Evolutionary conservation across 345 rosid species (phyloP).

Genomic region (Schrenkiella parvula): DNA sequence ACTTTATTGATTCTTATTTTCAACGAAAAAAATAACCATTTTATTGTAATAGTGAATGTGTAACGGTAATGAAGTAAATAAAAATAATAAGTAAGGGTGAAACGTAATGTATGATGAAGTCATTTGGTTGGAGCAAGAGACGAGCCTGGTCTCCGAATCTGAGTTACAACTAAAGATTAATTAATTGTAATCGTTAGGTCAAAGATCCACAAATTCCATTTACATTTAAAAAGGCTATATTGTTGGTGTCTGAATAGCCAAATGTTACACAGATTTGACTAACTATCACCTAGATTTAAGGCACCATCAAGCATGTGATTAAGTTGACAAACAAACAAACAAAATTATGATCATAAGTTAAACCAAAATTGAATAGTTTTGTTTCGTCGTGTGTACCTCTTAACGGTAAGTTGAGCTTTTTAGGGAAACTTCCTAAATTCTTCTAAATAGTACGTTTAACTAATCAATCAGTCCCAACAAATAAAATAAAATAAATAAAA

Average conservation of each 20-base stretch:
- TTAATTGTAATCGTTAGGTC: neutral
- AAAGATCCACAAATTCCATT: neutral
- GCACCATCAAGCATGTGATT: constrained; percentile 17
- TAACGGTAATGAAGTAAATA: neutral
- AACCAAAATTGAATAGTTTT: constrained; percentile 23
- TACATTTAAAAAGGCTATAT: neutral
- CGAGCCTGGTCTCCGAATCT: neutral
- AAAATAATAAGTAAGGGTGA: neutral
- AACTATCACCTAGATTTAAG: constrained; percentile 25
- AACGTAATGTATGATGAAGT: neutral
- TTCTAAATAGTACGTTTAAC: constrained; percentile 26
- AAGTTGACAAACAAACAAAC: constrained; percentile 21
- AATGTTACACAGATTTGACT: constrained; percentile 24
- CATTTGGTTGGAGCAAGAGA: neutral
- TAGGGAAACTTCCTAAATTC: constrained; percentile 24
- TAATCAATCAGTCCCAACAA: constrained; percentile 14
- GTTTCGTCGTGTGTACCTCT: constrained; percentile 13
- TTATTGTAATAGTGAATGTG: neutral
- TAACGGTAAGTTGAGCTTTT: constrained; percentile 29
- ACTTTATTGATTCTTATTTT: neutral
- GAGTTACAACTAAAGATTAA: neutral
- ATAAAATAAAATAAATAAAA: neutral
- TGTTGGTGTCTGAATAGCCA: neutral
- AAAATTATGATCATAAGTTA: neutral
- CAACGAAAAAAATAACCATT: neutral